Conservation (phyloP, 805 yeast genomes). For the Candida odintsovae region DNA sequence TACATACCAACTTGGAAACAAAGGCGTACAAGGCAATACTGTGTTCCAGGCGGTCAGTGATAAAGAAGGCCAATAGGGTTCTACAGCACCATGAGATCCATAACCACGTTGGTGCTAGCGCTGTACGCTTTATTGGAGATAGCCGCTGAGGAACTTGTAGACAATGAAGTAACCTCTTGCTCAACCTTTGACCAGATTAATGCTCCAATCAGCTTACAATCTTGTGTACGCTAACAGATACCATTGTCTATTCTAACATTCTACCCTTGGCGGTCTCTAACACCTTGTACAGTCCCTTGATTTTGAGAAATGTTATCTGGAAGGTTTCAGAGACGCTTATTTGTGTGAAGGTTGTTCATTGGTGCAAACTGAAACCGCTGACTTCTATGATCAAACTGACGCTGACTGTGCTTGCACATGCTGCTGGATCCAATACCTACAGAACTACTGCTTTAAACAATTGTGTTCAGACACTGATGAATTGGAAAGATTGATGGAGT, state of each 20-base stretch:
- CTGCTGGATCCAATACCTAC: constrained; percentile 19
- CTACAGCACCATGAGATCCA: neutral
- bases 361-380: constrained; percentile 5
- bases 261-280: neutral
- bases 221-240: constrained; percentile 12
- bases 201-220: constrained; percentile 6
- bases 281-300: constrained; percentile 6
- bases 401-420: constrained; percentile 22
- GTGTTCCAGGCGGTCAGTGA: neutral
- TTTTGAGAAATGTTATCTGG: constrained; percentile 14
- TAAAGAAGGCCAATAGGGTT: neutral
- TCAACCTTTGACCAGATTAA: constrained; percentile 2
- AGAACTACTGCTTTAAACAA: constrained; percentile 21
- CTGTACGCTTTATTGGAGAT: neutral
- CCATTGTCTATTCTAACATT: neutral
- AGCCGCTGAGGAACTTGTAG: neutral
- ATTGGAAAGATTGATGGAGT: constrained; percentile 7
- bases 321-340: constrained; percentile 18
- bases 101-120: neutral
- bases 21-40: neutral
- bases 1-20: neutral
- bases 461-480: constrained; percentile 16
- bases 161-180: neutral
- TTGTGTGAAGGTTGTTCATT: constrained; percentile 24
- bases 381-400: constrained; percentile 5